Percentiles rank a stretch among this genome's conserved stretches.
Evolutionary conservation across 345 rosid species (phyloP).

Genomic region (Pelargonium nanum): DNA sequence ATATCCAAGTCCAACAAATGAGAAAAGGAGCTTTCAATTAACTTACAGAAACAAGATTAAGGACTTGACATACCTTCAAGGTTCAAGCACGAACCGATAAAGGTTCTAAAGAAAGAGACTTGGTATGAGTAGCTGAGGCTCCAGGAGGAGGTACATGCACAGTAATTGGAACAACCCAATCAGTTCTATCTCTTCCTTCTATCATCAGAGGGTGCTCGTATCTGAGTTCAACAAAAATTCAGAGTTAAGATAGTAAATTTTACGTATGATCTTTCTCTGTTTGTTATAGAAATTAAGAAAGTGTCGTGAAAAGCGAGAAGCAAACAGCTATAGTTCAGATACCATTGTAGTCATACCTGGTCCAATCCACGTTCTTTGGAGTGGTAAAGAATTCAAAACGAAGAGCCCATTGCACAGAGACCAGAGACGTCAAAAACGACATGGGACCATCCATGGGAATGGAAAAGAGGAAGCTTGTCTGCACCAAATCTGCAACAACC

Average conservation of each 20-base stretch:
- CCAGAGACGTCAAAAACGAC: slow-evolving; percentile 78
- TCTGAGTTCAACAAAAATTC: slow-evolving; percentile 26
- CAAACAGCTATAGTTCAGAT: too few relatives aligned
- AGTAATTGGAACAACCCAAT: slow-evolving; percentile 90
- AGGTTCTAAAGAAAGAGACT: slow-evolving; percentile 56
- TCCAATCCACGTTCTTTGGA: slow-evolving; percentile 68
- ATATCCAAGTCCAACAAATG: not conserved
- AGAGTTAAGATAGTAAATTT: not conserved
- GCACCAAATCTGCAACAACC: slow-evolving; percentile 86
- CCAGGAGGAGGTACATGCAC: slow-evolving; percentile 84
- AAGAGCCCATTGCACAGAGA: slow-evolving; percentile 82
- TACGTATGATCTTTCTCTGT: too few relatives aligned
- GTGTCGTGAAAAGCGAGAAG: too few relatives aligned
- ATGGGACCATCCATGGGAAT: slow-evolving; percentile 95
- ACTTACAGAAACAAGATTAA: not conserved
- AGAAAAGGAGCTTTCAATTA: not conserved
- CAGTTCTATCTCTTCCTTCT: slow-evolving; percentile 70
- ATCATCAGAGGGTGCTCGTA: slow-evolving; percentile 84
- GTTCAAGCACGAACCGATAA: slow-evolving; percentile 58
- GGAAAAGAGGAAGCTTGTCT: slow-evolving; percentile 90
- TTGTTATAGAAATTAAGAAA: too few relatives aligned
- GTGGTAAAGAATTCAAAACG: slow-evolving; percentile 86
- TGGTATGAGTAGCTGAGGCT: slow-evolving; percentile 35
- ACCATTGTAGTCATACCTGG: slow-evolving; percentile 60
- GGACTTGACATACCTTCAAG: slow-evolving; percentile 26